Evolutionary conservation across 768 basidiomycete species (phyloP).

Genomic region (Lanmaoa rubissima): DNA sequence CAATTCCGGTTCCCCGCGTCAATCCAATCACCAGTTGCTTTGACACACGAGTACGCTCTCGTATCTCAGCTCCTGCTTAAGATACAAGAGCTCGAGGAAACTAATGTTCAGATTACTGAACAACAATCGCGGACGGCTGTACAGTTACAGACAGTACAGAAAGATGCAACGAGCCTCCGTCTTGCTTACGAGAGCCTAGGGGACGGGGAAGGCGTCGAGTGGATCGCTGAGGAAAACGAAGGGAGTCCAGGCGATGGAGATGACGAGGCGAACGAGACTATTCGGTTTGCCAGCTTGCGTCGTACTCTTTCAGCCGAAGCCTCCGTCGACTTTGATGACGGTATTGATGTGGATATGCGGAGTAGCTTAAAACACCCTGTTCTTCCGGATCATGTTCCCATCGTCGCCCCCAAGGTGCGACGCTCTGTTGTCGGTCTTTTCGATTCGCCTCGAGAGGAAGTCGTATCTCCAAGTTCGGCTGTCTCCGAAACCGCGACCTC

Average conservation of each 20-base stretch:
- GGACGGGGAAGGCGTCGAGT: slow-evolving; percentile 45
- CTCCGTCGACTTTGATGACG: slow-evolving; percentile 20
- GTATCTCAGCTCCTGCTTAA: slow-evolving; percentile 72
- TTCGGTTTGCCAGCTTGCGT: slow-evolving; percentile 31
- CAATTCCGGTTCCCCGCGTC: slow-evolving; percentile 14
- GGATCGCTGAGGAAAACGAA: slow-evolving; percentile 45
- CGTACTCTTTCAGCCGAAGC: slow-evolving; percentile 22
- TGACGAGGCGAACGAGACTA: slow-evolving; percentile 31
- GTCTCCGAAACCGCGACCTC: slow-evolving; percentile 18
- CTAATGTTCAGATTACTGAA: slow-evolving; percentile 62
- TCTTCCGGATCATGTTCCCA: slow-evolving; percentile 19
- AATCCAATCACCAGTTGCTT: slow-evolving; percentile 14
- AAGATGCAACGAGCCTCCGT: slow-evolving; percentile 68
- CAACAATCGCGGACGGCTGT: slow-evolving; percentile 62
- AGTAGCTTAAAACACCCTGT: slow-evolving; percentile 24
- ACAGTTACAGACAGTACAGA: slow-evolving; percentile 66
- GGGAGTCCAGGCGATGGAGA: slow-evolving; percentile 26
- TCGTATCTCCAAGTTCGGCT: slow-evolving; percentile 7
- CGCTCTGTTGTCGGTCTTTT: slow-evolving; percentile 67
- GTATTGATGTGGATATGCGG: slow-evolving; percentile 22
- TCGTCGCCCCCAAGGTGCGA: slow-evolving; percentile 31
- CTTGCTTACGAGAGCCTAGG: slow-evolving; percentile 68
- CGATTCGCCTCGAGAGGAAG: slow-evolving; percentile 33
- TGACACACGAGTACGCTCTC: slow-evolving; percentile 46
- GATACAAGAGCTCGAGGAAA: slow-evolving; percentile 73